phyloP scores from a whole-genome alignment of 495 filamentous ascomycete species.

The Tuber indicum region DNA sequence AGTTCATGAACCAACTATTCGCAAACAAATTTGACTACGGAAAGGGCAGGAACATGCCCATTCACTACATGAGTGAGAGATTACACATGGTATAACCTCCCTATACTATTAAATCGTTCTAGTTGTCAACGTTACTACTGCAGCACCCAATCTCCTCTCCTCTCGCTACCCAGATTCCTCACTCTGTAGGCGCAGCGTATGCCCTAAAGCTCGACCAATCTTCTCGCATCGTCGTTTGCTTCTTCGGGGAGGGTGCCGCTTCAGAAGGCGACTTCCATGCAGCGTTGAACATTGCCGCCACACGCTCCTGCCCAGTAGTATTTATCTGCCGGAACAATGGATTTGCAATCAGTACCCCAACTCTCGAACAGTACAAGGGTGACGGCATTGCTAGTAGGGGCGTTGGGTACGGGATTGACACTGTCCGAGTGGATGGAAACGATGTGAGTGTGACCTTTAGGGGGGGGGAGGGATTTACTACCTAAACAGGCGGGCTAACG shows the following conservation, averaged over 20 bases:
- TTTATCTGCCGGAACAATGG: constrained; percentile 98
- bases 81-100: constrained; percentile 60
- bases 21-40: constrained; percentile 77
- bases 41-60: constrained; percentile 90
- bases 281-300: constrained; percentile 92
- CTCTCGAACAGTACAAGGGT: constrained; percentile 91
- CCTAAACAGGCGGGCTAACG: constrained; percentile 1
- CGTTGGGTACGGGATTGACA: constrained; percentile 96
- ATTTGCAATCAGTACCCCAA: constrained; percentile 91
- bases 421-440: constrained; percentile 92
- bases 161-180: constrained; percentile 90
- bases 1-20: constrained; percentile 96
- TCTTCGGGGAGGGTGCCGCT: constrained; percentile 97
- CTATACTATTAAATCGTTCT: neutral
- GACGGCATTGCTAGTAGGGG: constrained; percentile 94
- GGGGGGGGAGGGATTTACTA: too few relatives aligned
- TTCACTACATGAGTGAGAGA: constrained; percentile 79
- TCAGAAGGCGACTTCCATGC: constrained; percentile 98
- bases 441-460: constrained; percentile 47
- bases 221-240: constrained; percentile 72
- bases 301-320: constrained; percentile 78
- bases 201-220: constrained; percentile 79
- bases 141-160: constrained; percentile 91
- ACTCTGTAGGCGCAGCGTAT: constrained; percentile 84
- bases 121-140: constrained; percentile 14